Evolutionary conservation across 1,284 basidiomycete species (phyloP).

Genomic region (Trichosporon faecale): DNA sequence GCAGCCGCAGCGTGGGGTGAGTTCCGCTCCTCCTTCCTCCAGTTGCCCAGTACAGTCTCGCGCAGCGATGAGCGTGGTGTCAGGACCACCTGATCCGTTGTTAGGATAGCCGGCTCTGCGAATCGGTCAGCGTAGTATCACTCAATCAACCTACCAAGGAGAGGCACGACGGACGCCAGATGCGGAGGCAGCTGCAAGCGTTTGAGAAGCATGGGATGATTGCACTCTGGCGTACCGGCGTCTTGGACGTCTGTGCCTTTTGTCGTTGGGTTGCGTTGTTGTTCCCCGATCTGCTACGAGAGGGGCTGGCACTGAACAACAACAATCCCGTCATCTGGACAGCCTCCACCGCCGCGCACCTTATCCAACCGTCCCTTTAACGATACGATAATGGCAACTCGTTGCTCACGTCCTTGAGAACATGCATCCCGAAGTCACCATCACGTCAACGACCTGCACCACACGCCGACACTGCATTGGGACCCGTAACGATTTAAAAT

Average conservation of each 20-base stretch:
- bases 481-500: neutral
- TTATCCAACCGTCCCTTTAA: neutral
- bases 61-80: slow-evolving; percentile 27
- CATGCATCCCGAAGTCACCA: too few species aligned
- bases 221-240: neutral
- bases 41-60: neutral
- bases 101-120: slow-evolving; percentile 29
- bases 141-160: slow-evolving; percentile 29
- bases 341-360: slow-evolving; percentile 14
- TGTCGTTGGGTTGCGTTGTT: neutral
- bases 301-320: slow-evolving; percentile 1
- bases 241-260: neutral
- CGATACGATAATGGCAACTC: neutral
- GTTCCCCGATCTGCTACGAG: neutral
- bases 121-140: neutral
- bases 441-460: neutral
- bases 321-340: slow-evolving; percentile 10
- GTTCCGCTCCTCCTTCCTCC: neutral
- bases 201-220: slow-evolving; percentile 46
- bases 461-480: neutral
- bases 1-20: neutral
- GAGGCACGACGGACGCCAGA: slow-evolving; percentile 28
- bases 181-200: slow-evolving; percentile 33
- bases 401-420: neutral
- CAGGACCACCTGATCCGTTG: slow-evolving; percentile 45